phyloP scores from a whole-genome alignment of 176 grass and related monocot species.

The Pontederia crassipes region DNA sequence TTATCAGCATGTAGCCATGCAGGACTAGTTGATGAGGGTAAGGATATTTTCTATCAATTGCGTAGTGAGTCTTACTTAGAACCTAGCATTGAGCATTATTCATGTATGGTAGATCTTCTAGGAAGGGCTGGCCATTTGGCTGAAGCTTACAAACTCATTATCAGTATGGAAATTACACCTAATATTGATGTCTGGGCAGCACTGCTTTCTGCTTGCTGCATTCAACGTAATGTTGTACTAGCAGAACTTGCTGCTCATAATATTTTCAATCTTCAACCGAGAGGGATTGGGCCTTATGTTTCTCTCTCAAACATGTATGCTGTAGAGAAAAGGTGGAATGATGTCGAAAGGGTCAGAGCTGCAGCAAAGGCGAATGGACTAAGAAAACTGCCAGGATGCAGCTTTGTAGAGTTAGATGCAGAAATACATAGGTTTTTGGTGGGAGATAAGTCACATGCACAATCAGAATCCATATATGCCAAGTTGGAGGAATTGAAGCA shows the following conservation, averaged over 20 bases:
- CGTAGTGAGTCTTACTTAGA: constrained; percentile 10
- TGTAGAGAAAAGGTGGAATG: constrained; percentile 17
- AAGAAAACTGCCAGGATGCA: constrained; percentile 21
- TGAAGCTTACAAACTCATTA: constrained; percentile 12
- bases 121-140: constrained; percentile 8
- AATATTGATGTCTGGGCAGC: constrained; percentile 20
- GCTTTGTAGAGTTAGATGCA: constrained; percentile 16
- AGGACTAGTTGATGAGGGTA: constrained; percentile 41
- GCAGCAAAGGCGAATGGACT: constrained; percentile 14
- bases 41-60: constrained; percentile 37
- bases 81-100: constrained; percentile 24
- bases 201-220: constrained; percentile 22
- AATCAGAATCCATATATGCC: constrained; percentile 5
- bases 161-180: constrained; percentile 6
- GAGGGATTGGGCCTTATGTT: constrained; percentile 21
- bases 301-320: constrained; percentile 21
- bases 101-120: constrained; percentile 8
- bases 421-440: constrained; percentile 12
- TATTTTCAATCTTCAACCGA: constrained; percentile 7
- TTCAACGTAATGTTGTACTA: constrained; percentile 23
- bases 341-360: constrained; percentile 14
- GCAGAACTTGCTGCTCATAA: constrained; percentile 24
- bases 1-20: constrained; percentile 54
- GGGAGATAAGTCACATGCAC: constrained; percentile 17
- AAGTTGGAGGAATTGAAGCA: constrained; percentile 7